phyloP scores from a whole-genome alignment of 257 asterid species.

The Capsicum pubescens region DNA sequence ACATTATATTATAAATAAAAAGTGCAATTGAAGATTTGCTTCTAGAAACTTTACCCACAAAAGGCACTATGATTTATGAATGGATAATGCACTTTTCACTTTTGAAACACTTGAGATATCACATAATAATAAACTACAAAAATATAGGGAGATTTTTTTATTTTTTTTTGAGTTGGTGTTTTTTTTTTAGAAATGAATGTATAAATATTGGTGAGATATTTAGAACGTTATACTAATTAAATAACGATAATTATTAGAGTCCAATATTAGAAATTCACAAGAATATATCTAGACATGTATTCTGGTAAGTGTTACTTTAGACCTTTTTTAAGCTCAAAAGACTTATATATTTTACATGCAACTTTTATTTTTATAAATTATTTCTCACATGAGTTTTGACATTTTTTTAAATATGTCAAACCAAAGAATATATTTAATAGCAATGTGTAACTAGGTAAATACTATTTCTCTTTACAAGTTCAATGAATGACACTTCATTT shows the following conservation, averaged over 20 bases:
- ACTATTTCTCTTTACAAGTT: too few relatives aligned
- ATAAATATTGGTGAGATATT: not conserved
- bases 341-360: too few relatives aligned
- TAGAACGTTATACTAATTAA: not conserved
- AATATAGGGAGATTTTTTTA: too few relatives aligned
- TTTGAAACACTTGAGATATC: not conserved
- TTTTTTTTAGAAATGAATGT: too few relatives aligned
- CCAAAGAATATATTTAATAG: too few relatives aligned
- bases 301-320: not conserved
- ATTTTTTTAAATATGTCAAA: too few relatives aligned
- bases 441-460: too few relatives aligned
- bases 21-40: slow-evolving; percentile 8
- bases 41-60: slow-evolving; percentile 28
- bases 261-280: not conserved
- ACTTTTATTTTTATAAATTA: too few relatives aligned
- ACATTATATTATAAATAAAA: not conserved
- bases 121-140: not conserved
- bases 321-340: not conserved
- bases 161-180: too few relatives aligned
- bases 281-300: not conserved
- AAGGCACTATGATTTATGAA: not conserved
- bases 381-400: too few relatives aligned
- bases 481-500: too few relatives aligned
- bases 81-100: slow-evolving; percentile 15
- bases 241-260: not conserved